phyloP scores from a whole-genome alignment of 805 yeast genomes.

The Metschnikowia baotianmanensis region DNA sequence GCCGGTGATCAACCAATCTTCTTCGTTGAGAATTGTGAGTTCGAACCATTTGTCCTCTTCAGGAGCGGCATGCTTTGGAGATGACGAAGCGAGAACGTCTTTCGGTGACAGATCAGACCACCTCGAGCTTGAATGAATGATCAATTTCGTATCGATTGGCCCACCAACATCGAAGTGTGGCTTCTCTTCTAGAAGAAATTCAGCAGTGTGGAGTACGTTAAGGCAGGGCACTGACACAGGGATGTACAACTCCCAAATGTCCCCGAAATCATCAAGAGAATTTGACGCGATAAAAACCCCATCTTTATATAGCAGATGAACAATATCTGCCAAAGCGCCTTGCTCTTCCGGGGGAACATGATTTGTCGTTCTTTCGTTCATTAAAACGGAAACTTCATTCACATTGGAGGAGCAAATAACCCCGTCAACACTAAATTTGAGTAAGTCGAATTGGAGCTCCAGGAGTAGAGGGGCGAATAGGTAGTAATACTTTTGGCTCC shows the following conservation, averaged over 20 bases:
- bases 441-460: constrained; percentile 28
- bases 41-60: constrained; percentile 31
- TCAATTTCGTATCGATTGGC: constrained; percentile 48
- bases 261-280: not conserved
- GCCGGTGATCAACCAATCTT: constrained; percentile 82
- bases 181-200: constrained; percentile 37
- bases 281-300: not conserved
- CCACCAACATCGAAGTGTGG: constrained; percentile 59
- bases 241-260: constrained; percentile 34
- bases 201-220: constrained; percentile 58
- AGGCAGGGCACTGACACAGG: constrained; percentile 62
- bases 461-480: constrained; percentile 21
- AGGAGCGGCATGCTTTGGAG: constrained; percentile 8
- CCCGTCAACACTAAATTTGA: constrained; percentile 26
- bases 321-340: constrained; percentile 9
- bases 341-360: constrained; percentile 12
- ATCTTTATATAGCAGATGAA: constrained; percentile 3
- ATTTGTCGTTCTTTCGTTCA: constrained; percentile 3
- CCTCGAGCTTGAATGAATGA: constrained; percentile 41
- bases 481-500: constrained; percentile 20
- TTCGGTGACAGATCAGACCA: constrained; percentile 36
- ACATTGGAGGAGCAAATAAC: constrained; percentile 21
- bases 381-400: constrained; percentile 16
- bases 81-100: constrained; percentile 13
- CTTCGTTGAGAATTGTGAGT: constrained; percentile 52